Base-by-base conservation (phyloP, 345 rosid genomes). In the Populus deltoides region DNA sequence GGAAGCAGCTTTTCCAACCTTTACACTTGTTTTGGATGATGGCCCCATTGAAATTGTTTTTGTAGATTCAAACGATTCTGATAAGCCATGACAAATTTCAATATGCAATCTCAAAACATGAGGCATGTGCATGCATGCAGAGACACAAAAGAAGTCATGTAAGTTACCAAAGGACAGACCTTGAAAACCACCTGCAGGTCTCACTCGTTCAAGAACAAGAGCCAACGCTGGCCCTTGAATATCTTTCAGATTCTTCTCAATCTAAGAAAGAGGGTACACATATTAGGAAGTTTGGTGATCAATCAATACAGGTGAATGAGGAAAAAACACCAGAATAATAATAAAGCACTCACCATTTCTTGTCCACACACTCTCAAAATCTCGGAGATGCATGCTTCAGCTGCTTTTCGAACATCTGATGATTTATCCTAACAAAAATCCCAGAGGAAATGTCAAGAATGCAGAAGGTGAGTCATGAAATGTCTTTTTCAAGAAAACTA, bases 371-470 rank as follows among this genome's bases (percentile, higher is more conserved):
- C 98, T 90, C 97, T 90, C 79, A 92, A 66, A 85, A 97, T 88
- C 86, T 94, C 99, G 66, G 79, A 70, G 51, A 97, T 83, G 77
- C 97, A 94, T 71, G 90, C 90, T 85, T 97, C 98, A 18, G 98
- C 95, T 29, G 99, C 97, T 87, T 94, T 97, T 35, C 98, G 95
- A 83, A 97, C 98, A 83, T 97, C 99, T 66, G 92, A 86, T 55
- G 97, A 94, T 86, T 94, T 97, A 85, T 94, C 99, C 99, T 97
- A 88, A 69, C 43, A 72, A 35, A 27, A 45, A 76, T 24, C 36
- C 36, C 17, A 57, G 57, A 27, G 8, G 0, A 31, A 20, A 65
- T 5, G 20, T 68, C 20, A 22, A 75, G 3, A 33, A 65, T 0
- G 29, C 13, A 22, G 41, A 75, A 65, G 57, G 61, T 27, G 25